Evolutionary conservation across 371 early-diverging fungal species (phyloP).

Genomic region (Mucor mucedo): DNA sequence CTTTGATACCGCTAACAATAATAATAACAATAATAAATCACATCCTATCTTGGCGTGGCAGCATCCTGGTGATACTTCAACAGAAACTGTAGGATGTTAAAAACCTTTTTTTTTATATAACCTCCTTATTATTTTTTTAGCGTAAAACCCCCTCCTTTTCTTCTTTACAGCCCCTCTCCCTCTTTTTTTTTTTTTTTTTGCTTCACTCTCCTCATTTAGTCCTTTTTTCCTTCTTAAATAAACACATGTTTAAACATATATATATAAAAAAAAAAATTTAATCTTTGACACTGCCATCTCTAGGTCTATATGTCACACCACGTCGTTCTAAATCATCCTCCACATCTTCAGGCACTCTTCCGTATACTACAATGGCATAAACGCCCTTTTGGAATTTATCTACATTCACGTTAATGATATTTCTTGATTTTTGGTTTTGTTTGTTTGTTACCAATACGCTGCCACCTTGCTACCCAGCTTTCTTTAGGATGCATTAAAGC

Average conservation of each 20-base stretch:
- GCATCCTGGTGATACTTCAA: slow-evolving; percentile 34
- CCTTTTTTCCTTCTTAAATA: slow-evolving; percentile 3
- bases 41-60: slow-evolving; percentile 29
- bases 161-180: neutral
- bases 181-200: slow-evolving; percentile 4
- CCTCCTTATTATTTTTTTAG: too few relatives aligned
- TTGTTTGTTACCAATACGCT: slow-evolving; percentile 64
- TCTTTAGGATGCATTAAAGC: slow-evolving; percentile 82
- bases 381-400: slow-evolving; percentile 85
- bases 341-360: slow-evolving; percentile 88
- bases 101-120: neutral
- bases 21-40: neutral
- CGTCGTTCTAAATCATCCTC: slow-evolving; percentile 78
- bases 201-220: neutral
- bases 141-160: neutral
- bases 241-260: neutral
- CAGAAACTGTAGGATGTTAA: slow-evolving; percentile 30
- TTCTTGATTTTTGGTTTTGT: neutral
- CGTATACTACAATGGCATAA: slow-evolving; percentile 91
- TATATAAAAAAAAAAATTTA: slow-evolving; percentile 31
- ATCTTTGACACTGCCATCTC: slow-evolving; percentile 82
- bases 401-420: slow-evolving; percentile 19
- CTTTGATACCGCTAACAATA: neutral
- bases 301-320: slow-evolving; percentile 83
- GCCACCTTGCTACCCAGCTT: slow-evolving; percentile 92